Evolutionary conservation across 495 filamentous ascomycete genomes (phyloP), one percentile per base, ranked within the genome.

Genomic region (Xanthoparmelia taractica): DNA sequence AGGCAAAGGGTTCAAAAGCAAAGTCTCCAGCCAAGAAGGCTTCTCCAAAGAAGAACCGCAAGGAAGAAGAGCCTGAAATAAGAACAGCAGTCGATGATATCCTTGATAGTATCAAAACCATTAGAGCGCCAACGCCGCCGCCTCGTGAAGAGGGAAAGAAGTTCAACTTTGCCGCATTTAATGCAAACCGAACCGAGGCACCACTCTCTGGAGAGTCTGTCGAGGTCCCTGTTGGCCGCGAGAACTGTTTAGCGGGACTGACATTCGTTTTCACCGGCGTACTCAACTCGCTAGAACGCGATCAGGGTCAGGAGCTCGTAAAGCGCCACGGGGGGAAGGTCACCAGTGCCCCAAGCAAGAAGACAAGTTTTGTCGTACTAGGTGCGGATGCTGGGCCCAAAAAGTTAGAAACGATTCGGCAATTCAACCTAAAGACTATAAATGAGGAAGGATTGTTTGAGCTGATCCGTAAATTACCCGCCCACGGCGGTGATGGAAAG

Each of bases 191-290:
- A 77, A 63, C 82, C 72, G 57, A 74, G 52, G 80, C 86, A 8
- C 83, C 88, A 45, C 84, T 81, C 37, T 81, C 80, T 54, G 79
- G 84, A 41, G 87, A 82, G 29, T 77, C 81, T 18, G 83, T 78
- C 61, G 90, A 92, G n/a, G 75, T 94, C 58, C 94, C 94, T 15
- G 79, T 80, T 34, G 94, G 94, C 11, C 87, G 84, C 58, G 89
- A 94, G 20, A 92, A 97, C 67, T 99, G 94, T 72, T 80, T 99
- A 57, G 85, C 89, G 50, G 95, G 94, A n/a, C 77, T 97, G 63
- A 85, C 85, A 0, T 99, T 99, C 68, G 94, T 99, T n/a, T 99
- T 99, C 65, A 97, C 94, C 18, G 94, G 94, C 29, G 76, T 96
- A 25, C 78, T 96, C 37, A 82, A 89, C 43, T 86, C 81, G 0